Evolutionary conservation across 1,284 basidiomycete genomes (phyloP), one percentile per base, ranked within the genome.

Genomic region (Exobasidium rhododendri): DNA sequence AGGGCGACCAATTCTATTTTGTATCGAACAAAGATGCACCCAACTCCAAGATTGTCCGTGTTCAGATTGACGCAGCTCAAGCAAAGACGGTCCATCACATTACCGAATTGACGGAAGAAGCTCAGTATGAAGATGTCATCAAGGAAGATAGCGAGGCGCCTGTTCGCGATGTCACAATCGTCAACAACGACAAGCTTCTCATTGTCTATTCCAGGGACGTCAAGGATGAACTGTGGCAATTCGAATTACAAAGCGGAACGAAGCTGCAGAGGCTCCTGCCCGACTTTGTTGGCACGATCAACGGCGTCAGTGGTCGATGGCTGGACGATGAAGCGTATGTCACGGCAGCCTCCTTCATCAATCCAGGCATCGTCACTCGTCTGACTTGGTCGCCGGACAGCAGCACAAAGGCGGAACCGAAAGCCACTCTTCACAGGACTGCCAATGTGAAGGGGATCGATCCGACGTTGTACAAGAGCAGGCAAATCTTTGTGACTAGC

Each of bases 171-270:
- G 83, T 86, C 24, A 75, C 77, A 30, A 81, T 86, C 24, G 81
- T 90, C 24, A 84, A 85, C 62, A 77, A 84, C 20, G 84, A 89
- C 77, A 83, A 85, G 58, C 83, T 91, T 51, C 84, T 85, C 7
- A 75, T 89, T 14, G 82, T 85, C 52, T 91, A 90, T 82, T 88
- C 88, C 71, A 84, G 86, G 62, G 88, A 92, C 70, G 90, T 90
- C 73, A 89, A 88, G 69, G 89, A 92, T 74, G 89, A 91, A 79
- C 82, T 92, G 43, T 90, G 90, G 79, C 79, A 92, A 58, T 87
- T 89, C 80, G 83, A 85, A 46, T 83, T 87, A 31, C 52, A 67
- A 58, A 79, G 81, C 0, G 91, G 91, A 40, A 78, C 83, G 68
- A 83, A 81, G 55, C 69, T 89, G 58, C 80, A 82, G 44, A 86